These are phyloP conservation scores for Cubamyces sp. DNA, from an alignment of 768 basidiomycete genomes.

Conservation along the genomic window DNA sequence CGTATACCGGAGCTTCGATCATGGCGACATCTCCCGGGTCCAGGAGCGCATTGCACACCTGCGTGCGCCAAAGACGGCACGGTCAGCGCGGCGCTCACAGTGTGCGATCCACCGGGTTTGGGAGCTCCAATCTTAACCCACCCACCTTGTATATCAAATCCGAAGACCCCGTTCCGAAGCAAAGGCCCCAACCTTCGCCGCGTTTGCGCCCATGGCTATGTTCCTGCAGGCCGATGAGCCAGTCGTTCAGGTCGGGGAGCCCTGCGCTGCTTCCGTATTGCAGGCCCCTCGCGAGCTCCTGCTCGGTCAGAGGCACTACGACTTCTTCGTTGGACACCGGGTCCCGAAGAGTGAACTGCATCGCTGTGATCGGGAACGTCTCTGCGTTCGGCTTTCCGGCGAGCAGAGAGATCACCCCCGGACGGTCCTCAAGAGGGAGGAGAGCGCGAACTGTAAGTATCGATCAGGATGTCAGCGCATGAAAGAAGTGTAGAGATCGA, in stretches of 20 bases:
- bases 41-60: conserved; percentile 75
- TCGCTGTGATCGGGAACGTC: conserved; percentile 89
- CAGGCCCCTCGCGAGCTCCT: conserved; percentile 66
- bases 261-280: conserved; percentile 83
- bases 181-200: conserved; percentile 71
- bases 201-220: conserved; percentile 62
- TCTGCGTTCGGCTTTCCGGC: conserved; percentile 90
- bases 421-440: conserved; percentile 76
- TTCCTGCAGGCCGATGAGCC: conserved; percentile 76
- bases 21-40: conserved; percentile 82
- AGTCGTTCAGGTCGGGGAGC: conserved; percentile 61
- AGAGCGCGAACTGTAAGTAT: conserved; percentile 55
- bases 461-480: not conserved
- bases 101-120: no score
- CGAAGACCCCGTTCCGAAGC: conserved; percentile 84
- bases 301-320: conserved; percentile 55
- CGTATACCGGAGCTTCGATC: conserved; percentile 82
- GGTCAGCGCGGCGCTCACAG: no score
- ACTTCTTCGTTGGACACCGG: conserved; percentile 51
- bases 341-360: conserved; percentile 62
- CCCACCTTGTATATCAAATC: conserved; percentile 86
- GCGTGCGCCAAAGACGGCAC: conserved; percentile 34
- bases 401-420: conserved; percentile 79
- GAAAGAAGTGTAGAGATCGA: not conserved
- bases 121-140: not conserved